A percentile compares a stretch with the other conserved stretches of the same genome.
These are phyloP conservation scores for Cercospora nicotianae DNA, from an alignment of 2,329 filamentous ascomycete species.

Conservation along the genomic window DNA sequence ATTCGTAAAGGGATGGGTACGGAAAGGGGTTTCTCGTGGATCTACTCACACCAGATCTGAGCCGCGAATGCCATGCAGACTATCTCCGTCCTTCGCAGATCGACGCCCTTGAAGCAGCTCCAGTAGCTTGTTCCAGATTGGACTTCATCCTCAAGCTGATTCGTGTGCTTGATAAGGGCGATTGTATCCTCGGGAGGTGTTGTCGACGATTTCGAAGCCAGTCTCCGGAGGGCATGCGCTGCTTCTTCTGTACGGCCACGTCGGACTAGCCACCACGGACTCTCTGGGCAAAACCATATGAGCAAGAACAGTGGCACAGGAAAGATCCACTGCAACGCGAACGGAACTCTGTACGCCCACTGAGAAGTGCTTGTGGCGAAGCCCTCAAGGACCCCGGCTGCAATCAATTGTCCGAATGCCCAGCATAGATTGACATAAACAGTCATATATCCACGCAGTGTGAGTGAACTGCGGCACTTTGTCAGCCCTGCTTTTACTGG, in stretches of 20 bases:
- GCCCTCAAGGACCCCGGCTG: constrained; percentile 36
- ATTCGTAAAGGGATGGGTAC: not conserved
- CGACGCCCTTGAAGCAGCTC: constrained; percentile 43
- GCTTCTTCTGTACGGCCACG: constrained; percentile 37
- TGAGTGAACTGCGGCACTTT: constrained; percentile 40
- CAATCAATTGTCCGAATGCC: constrained; percentile 49
- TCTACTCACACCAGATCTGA: constrained; percentile 16
- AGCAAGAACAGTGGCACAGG: constrained; percentile 34
- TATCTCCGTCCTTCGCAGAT: constrained; percentile 44
- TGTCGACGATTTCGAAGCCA: constrained; percentile 30
- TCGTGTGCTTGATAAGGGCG: constrained; percentile 40
- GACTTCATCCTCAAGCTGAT: constrained; percentile 38
- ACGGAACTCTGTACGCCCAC: constrained; percentile 43
- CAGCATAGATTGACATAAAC: constrained; percentile 52
- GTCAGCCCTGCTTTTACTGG: not conserved
- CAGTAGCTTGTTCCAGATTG: constrained; percentile 36
- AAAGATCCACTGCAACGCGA: constrained; percentile 43
- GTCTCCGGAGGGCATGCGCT: constrained; percentile 30
- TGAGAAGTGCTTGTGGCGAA: constrained; percentile 22
- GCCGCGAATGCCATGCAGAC: constrained; percentile 41
- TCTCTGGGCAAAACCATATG: constrained; percentile 32
- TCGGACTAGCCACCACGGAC: constrained; percentile 39
- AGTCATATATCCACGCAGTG: constrained; percentile 59
- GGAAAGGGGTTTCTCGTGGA: not conserved
- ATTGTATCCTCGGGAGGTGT: constrained; percentile 34